These are phyloP conservation scores for Sclerotinia trifoliorum DNA, from an alignment of 2,329 filamentous ascomycete species.

Conservation along the genomic window DNA sequence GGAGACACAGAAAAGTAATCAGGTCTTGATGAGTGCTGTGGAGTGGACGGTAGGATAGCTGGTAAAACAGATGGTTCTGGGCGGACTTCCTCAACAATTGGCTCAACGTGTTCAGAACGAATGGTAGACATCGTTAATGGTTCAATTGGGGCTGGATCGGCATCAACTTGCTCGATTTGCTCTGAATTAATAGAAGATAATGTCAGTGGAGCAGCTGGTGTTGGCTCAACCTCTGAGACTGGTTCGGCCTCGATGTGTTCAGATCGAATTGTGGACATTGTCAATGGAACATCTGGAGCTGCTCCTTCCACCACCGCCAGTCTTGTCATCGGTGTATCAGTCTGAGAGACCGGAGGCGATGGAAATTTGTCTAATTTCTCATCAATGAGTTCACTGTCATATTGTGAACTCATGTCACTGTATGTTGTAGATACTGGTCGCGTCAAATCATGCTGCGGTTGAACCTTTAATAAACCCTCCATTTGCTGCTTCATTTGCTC, in stretches of 20 bases:
- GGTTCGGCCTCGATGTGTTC: slow-evolving; percentile 42
- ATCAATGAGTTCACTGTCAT: slow-evolving; percentile 49
- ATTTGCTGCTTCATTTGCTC: slow-evolving; percentile 34
- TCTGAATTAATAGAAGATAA: slow-evolving; percentile 45
- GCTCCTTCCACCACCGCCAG: slow-evolving; percentile 18
- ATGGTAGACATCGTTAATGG: slow-evolving; percentile 40
- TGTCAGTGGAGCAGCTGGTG: slow-evolving; percentile 32
- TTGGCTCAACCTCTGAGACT: not conserved
- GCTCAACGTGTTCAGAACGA: slow-evolving; percentile 42
- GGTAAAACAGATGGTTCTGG: slow-evolving; percentile 24
- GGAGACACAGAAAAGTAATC: slow-evolving; percentile 36
- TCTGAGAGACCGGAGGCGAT: slow-evolving; percentile 48
- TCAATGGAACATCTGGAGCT: slow-evolving; percentile 28
- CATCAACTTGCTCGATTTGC: slow-evolving; percentile 39
- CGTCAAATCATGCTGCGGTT: slow-evolving; percentile 32
- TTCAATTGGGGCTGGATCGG: slow-evolving; percentile 29
- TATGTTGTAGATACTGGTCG: slow-evolving; percentile 51
- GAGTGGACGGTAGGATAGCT: not conserved
- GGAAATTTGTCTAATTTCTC: slow-evolving; percentile 56
- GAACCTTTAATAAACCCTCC: slow-evolving; percentile 28
- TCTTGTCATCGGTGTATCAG: slow-evolving; percentile 33
- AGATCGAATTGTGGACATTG: slow-evolving; percentile 41
- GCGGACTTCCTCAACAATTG: slow-evolving; percentile 10
- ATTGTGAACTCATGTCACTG: slow-evolving; percentile 54
- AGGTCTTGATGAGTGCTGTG: not conserved